Conservation (phyloP, 2,329 filamentous ascomycete genomes). For the Penicillium sp. region DNA sequence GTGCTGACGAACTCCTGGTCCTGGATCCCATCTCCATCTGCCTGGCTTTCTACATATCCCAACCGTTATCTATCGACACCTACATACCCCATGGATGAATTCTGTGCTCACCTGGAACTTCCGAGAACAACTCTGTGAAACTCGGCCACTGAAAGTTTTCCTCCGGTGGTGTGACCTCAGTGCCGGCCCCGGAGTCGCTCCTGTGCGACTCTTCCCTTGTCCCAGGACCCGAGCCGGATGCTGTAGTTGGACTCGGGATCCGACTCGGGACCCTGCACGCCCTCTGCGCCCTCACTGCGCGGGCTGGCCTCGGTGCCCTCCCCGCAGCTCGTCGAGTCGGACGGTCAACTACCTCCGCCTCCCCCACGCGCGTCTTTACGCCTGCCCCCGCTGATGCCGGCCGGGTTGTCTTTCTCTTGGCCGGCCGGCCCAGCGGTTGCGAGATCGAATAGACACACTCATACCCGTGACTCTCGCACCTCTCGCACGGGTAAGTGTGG, state of each 20-base stretch:
- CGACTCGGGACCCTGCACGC: background rate
- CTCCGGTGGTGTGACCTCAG: background rate
- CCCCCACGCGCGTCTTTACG: background rate
- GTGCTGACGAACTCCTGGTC: background rate
- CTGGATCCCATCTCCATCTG: background rate
- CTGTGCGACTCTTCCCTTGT: background rate
- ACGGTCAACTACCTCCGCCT: background rate
- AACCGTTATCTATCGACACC: background rate
- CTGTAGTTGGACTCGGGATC: background rate
- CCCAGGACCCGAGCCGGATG: background rate
- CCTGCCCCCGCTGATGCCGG: background rate
- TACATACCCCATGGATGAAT: background rate
- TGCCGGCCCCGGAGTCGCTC: background rate
- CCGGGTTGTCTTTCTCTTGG: conserved; percentile 29
- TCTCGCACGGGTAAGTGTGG: conserved; percentile 33
- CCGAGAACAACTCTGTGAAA: background rate
- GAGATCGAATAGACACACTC: conserved; percentile 38
- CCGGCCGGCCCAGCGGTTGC: conserved; percentile 33
- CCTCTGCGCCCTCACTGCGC: background rate
- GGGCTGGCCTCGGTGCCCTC: background rate
- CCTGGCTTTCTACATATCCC: background rate
- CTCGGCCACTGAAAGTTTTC: background rate
- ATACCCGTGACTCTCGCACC: conserved; percentile 36
- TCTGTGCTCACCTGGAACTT: background rate
- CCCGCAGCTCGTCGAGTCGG: background rate